Evolutionary conservation across 75 land plant species (phyloP).

Genomic region (Ceratopteris richardii): DNA sequence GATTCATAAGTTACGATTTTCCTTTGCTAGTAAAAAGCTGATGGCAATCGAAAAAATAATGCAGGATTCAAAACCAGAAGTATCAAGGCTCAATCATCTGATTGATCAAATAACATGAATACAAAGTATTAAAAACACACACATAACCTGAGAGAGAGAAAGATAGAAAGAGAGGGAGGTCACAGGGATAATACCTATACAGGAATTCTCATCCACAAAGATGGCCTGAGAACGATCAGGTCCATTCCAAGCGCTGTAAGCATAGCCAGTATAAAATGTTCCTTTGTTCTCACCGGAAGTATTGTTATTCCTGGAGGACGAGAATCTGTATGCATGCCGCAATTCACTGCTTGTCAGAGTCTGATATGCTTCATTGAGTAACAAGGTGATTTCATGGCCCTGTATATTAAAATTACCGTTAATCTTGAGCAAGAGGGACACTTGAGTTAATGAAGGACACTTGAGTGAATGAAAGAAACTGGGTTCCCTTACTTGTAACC

Average conservation of each 20-base stretch:
- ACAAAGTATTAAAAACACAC: too few species aligned
- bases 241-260: conserved; percentile 50
- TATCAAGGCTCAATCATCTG: too few species aligned
- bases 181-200: conserved; percentile 41
- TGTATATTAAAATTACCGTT: conserved; percentile 5
- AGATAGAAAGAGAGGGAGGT: too few species aligned
- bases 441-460: too few species aligned
- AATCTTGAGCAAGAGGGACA: background rate
- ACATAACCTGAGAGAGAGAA: too few species aligned
- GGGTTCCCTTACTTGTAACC: too few species aligned
- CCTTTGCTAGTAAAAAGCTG: too few species aligned
- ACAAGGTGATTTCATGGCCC: conserved; percentile 50
- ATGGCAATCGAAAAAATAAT: too few species aligned
- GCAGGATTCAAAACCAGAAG: too few species aligned
- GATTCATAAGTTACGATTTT: too few species aligned
- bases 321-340: conserved; percentile 16
- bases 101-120: too few species aligned
- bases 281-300: conserved; percentile 5
- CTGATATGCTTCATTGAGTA: conserved; percentile 52
- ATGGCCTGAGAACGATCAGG: conserved; percentile 53
- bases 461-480: too few species aligned
- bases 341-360: conserved; percentile 33
- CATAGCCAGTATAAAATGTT: conserved; percentile 11
- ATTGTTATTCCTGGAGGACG: conserved; percentile 11
- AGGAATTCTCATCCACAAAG: conserved; percentile 59